Percentiles rank a stretch among this genome's conserved stretches.
Evolutionary conservation across 2,329 filamentous ascomycete genomes (phyloP).

Genomic region (Lachnellula occidentalis): DNA sequence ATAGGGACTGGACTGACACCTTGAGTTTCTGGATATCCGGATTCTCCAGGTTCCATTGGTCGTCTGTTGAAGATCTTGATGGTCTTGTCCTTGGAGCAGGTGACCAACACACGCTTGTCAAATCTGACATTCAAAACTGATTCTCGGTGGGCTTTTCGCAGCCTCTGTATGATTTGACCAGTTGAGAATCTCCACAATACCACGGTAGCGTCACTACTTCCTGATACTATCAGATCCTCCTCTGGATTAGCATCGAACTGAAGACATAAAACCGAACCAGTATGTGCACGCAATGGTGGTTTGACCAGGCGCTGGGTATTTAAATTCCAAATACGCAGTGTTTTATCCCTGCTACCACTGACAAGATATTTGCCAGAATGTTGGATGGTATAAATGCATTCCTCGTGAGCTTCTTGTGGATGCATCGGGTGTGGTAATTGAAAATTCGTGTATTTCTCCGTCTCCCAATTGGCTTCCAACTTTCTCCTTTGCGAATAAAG

Average conservation of each 20-base stretch:
- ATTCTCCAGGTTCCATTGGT: constrained; percentile 55
- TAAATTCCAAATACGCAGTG: constrained; percentile 86
- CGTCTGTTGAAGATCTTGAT: constrained; percentile 94
- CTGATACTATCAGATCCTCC: constrained; percentile 90
- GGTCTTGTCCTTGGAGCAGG: constrained; percentile 93
- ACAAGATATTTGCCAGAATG: constrained; percentile 82
- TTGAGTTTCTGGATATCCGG: constrained; percentile 44
- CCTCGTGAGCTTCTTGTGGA: constrained; percentile 75
- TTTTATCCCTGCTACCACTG: constrained; percentile 85
- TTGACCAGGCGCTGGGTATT: constrained; percentile 71
- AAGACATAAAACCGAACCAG: constrained; percentile 83
- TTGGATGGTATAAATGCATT: constrained; percentile 94
- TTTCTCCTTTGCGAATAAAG: constrained; percentile 82
- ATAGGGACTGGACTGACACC: constrained; percentile 48
- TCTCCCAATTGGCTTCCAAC: constrained; percentile 87
- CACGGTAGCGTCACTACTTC: constrained; percentile 85
- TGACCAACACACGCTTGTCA: constrained; percentile 85
- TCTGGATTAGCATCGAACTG: constrained; percentile 87
- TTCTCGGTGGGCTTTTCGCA: constrained; percentile 74
- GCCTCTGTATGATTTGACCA: constrained; percentile 70
- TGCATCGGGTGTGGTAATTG: constrained; percentile 81
- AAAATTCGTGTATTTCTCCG: constrained; percentile 77
- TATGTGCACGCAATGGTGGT: constrained; percentile 69
- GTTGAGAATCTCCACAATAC: constrained; percentile 94
- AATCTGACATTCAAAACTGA: constrained; percentile 93